Base-by-base conservation (phyloP, 176 grass and related monocot species). In the Cenchrus purpureus region DNA sequence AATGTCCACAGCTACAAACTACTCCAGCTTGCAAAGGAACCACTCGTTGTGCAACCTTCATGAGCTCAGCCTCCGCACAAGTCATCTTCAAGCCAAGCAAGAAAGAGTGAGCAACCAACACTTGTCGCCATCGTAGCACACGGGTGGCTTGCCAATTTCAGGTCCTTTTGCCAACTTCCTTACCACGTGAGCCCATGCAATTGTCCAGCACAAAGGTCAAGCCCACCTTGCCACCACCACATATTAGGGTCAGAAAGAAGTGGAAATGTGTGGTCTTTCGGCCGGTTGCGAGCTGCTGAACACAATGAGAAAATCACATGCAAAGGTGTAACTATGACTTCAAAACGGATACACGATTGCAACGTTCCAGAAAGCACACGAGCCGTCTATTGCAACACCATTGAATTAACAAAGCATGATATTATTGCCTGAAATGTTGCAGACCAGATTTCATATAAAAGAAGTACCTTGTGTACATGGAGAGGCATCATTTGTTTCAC, bases 331-430 rank as follows among this genome's bases (percentile, higher is more conserved):
- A 17, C 29, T 73, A 65, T 80, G 54, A 84, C 61, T 87, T 65
- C 32, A 49, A 87, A 87, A 28, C 32, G 25, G 43, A 62, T 46
- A 68, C 84, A 87, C 76, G 84, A 91, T 75, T 46, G 89, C 85
- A 87, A 87, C 81, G 64, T 80, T 80, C 75, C 80, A 87, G 84
- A 90, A 87, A 83, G 74, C 60, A 87, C 89, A 90, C 19, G 68
- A 75, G 19, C 45, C 52, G 50, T 51, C 75, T 32, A 60, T 68
- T 51, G 53, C 68, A 61, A 20, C 32, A 68, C 37, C 31, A 13
- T 57, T 90, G 12, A 54, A 83, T 68, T 45, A 46, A 54, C 15
- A 48, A 68, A 44, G 44, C 45, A 15, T 19, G 62, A 28, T 77
- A 71, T 3, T 48, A 49, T 55, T 62, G 77, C 52, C 14, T 13